Evolutionary conservation across 2,329 filamentous ascomycete genomes (phyloP), one percentile per base, ranked within the genome.

Genomic region (Saccharata proteae): DNA sequence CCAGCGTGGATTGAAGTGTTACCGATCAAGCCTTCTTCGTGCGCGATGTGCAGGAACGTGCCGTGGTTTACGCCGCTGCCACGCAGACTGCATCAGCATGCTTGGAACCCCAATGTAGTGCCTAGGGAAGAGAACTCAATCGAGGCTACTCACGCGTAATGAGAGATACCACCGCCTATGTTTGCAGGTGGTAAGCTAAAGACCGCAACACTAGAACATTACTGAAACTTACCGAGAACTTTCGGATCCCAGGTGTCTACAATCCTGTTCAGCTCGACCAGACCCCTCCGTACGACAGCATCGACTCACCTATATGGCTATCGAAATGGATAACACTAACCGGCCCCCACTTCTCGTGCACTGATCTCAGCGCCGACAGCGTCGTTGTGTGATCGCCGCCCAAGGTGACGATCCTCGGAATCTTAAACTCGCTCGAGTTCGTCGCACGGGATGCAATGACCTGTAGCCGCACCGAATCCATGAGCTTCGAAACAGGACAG

Each of bases 1-100:
- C 72, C 72, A n/a, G 67, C 72, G 46, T 76, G 72, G 12, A 75
- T 64, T 0, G 69, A 74, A 2, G 61, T 65, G 40, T 74, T 73
- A 16, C 57, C 55, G 35, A 76, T 67, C 26, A 76, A 51, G 0
- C 69, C 66, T 48, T 75, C 71, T 47, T 76, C 71, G 40, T 74
- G 68, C 0, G 71, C 71, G 21, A 74, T 69, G 40, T 75, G 69
- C 10, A 75, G 51, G 44, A 74, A 75, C 0, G 71, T 76, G 21
- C 71, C 71, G 43, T 76, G 71, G 35, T 74, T 75, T 3, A 73
- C 51, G n/a, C 58, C 60, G 3, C 63, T 67, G 23, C n/a, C n/a
- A n/a, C n/a, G n/a, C n/a, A n/a, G n/a, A n/a, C n/a, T n/a, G n/a
- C n/a, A n/a, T n/a, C n/a, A 28, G n/a, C 32, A 26, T 35, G 36